These are phyloP conservation scores for Heterobasidion parviporum DNA, from an alignment of 1,284 basidiomycete species.

Conservation along the genomic window DNA sequence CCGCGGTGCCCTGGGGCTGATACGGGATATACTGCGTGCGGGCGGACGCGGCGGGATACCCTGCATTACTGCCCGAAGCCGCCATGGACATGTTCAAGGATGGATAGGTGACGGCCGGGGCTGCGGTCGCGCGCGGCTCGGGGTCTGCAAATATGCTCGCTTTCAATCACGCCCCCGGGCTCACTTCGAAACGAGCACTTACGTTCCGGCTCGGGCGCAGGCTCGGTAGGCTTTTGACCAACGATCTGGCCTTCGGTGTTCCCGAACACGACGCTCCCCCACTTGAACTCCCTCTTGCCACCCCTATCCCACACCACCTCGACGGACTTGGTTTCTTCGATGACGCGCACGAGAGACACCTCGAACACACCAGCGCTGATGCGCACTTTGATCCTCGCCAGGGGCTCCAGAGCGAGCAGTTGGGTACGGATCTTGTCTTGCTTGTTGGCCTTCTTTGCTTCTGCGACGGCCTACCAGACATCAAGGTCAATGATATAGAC, in stretches of 20 bases:
- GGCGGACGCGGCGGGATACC: not conserved
- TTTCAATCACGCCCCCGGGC: not conserved
- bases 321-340: constrained; percentile 59
- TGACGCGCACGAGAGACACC: constrained; percentile 62
- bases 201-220: constrained; percentile 29
- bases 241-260: constrained; percentile 34
- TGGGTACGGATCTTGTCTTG: constrained; percentile 59
- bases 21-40: not conserved
- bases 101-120: constrained; percentile 1
- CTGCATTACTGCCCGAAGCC: not conserved
- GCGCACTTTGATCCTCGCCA: constrained; percentile 74
- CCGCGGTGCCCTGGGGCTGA: not conserved
- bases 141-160: not conserved
- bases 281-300: constrained; percentile 66
- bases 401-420: constrained; percentile 57
- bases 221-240: constrained; percentile 54
- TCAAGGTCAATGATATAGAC: constrained; percentile 1
- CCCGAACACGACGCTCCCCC: constrained; percentile 69
- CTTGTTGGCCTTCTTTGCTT: constrained; percentile 63
- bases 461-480: constrained; percentile 48
- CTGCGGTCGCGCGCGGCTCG: not conserved
- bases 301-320: constrained; percentile 77
- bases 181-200: constrained; percentile 12
- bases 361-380: constrained; percentile 74
- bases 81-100: constrained; percentile 2